Evolutionary conservation across 495 filamentous ascomycete species (phyloP).

Genomic region (Rhypophila decipiens): DNA sequence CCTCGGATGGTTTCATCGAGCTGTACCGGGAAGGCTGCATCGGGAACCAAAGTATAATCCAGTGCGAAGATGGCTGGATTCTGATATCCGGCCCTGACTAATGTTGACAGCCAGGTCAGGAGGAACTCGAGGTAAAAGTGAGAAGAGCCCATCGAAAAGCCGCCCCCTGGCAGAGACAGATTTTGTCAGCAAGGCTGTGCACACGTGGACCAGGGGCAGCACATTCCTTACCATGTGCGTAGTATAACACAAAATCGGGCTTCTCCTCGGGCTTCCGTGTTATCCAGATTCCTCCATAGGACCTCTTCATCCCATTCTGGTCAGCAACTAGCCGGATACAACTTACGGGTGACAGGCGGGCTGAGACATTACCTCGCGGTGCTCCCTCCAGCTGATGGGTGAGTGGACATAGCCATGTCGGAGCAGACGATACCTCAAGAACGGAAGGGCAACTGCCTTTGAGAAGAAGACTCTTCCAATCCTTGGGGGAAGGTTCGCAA

Average conservation of each 20-base stretch:
- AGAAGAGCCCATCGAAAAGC: slow-evolving; percentile 68
- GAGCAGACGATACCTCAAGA: slow-evolving; percentile 65
- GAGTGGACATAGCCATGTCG: slow-evolving; percentile 57
- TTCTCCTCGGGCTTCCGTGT: slow-evolving; percentile 40
- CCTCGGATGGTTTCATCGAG: slow-evolving; percentile 57
- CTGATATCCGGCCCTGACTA: slow-evolving; percentile 51
- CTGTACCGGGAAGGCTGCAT: slow-evolving; percentile 61
- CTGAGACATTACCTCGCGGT: slow-evolving; percentile 33
- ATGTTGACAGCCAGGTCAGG: slow-evolving; percentile 53
- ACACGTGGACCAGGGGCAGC: neutral
- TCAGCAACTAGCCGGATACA: slow-evolving; percentile 18
- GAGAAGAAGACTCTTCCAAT: slow-evolving; percentile 70
- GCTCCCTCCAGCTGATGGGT: slow-evolving; percentile 58
- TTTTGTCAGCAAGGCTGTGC: neutral
- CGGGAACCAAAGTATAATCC: slow-evolving; percentile 75
- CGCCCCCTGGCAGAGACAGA: slow-evolving; percentile 52
- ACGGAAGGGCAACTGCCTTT: slow-evolving; percentile 63
- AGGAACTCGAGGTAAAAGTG: slow-evolving; percentile 82
- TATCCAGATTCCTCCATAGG: slow-evolving; percentile 57
- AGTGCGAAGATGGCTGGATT: slow-evolving; percentile 75
- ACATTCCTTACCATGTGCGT: slow-evolving; percentile 60
- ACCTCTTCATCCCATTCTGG: slow-evolving; percentile 2
- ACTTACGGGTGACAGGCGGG: neutral
- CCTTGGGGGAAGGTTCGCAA: slow-evolving; percentile 57
- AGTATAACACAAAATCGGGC: slow-evolving; percentile 67